Percentiles rank a stretch among this genome's conserved stretches.
Conservation (phyloP, 345 rosid genomes). For the Noccaea bulbosa region DNA sequence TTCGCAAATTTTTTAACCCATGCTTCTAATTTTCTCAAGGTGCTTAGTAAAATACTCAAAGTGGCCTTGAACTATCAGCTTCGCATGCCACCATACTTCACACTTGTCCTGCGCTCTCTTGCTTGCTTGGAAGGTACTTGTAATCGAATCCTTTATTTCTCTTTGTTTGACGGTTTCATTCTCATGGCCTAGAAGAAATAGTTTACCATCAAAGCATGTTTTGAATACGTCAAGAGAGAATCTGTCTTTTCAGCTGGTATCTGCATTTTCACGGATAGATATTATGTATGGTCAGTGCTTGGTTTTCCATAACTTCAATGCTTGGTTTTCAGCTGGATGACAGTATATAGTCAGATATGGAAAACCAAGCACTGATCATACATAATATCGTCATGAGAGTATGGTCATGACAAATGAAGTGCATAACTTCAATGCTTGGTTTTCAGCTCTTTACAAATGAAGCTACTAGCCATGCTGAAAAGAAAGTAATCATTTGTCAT, state of each 20-base stretch:
- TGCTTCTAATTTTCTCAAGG: constrained; percentile 52
- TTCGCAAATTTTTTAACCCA: background rate
- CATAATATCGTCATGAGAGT: background rate
- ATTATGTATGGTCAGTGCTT: background rate
- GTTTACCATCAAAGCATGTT: constrained; percentile 1
- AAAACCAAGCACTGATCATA: no score
- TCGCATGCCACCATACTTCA: constrained; percentile 96
- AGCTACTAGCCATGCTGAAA: no score
- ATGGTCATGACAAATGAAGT: background rate
- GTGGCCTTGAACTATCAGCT: constrained; percentile 88
- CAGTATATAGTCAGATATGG: no score
- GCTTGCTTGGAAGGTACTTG: constrained; percentile 91
- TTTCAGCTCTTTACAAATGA: no score
- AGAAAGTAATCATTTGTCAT: background rate
- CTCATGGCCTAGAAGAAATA: constrained; percentile 5
- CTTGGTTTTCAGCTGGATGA: no score
- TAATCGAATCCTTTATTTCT: constrained; percentile 27
- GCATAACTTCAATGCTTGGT: no score
- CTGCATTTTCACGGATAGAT: constrained; percentile 13
- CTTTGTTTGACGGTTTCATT: constrained; percentile 17
- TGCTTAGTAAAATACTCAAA: constrained; percentile 81
- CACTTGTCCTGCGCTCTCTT: constrained; percentile 92
- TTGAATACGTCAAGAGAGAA: background rate
- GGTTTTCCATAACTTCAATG: no score
- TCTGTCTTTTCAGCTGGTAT: constrained; percentile 19